phyloP scores from a whole-genome alignment of 1,139 yeast species.

The Nadsonia starkeyi-henricii region DNA sequence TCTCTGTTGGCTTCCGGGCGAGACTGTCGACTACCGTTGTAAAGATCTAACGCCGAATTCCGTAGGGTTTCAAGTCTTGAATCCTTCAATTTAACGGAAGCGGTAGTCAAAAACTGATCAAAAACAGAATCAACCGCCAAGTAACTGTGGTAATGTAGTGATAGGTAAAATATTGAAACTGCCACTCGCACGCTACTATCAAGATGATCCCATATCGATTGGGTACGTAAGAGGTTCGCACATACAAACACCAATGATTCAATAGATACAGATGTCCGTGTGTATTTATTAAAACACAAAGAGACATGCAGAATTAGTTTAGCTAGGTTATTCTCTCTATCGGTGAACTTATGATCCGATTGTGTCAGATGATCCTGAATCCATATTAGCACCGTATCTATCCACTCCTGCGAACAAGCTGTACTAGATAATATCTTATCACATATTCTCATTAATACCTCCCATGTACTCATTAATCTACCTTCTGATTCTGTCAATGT shows the following conservation, averaged over 20 bases:
- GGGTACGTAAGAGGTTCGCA: too few relatives aligned
- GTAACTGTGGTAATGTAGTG: too few relatives aligned
- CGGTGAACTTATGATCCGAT: too few relatives aligned
- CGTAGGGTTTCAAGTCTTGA: too few relatives aligned
- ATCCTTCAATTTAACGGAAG: too few relatives aligned
- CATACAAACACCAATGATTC: too few relatives aligned
- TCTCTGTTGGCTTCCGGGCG: not conserved
- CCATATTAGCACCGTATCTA: not conserved
- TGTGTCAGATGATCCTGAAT: not conserved
- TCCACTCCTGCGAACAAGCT: not conserved
- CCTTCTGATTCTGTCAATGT: not conserved
- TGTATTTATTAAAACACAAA: not conserved
- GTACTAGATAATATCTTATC: not conserved
- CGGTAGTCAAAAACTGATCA: too few relatives aligned
- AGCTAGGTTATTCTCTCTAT: not conserved
- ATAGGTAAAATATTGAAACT: not conserved
- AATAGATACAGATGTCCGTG: too few relatives aligned
- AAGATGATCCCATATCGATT: not conserved
- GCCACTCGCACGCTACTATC: not conserved
- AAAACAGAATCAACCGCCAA: too few relatives aligned
- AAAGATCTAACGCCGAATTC: too few relatives aligned
- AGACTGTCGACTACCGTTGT: too few relatives aligned
- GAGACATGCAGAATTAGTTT: not conserved
- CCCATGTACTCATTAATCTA: not conserved
- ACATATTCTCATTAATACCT: not conserved